phyloP scores from a whole-genome alignment of 257 asterid species.

The Agastache rugosa region DNA sequence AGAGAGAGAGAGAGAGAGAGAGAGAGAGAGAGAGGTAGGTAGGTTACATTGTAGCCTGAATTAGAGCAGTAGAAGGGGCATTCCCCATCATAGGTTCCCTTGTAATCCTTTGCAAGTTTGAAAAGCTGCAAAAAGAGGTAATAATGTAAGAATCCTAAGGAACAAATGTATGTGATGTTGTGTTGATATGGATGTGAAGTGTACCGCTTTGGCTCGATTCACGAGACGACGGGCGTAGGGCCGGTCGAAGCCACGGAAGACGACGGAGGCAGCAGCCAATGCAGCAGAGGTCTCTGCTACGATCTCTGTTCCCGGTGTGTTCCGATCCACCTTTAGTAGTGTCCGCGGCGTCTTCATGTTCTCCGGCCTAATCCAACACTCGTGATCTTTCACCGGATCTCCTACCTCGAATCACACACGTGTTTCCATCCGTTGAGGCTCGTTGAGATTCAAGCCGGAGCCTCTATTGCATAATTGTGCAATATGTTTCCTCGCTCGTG shows the following conservation, averaged over 20 bases:
- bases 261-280: conserved; percentile 72
- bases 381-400: conserved; percentile 75
- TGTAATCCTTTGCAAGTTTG: conserved; percentile 56
- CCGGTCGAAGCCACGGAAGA: conserved; percentile 46
- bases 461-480: not conserved
- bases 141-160: not conserved
- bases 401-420: conserved; percentile 62
- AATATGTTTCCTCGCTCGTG: too few species aligned
- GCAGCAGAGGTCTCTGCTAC: conserved; percentile 87
- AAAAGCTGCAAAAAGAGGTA: conserved; percentile 53
- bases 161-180: not conserved
- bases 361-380: conserved; percentile 82
- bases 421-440: conserved; percentile 11
- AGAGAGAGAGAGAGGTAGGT: not conserved
- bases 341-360: conserved; percentile 74
- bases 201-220: conserved; percentile 43
- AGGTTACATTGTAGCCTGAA: conserved; percentile 78
- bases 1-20: too few species aligned
- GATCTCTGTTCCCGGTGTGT: conserved; percentile 75
- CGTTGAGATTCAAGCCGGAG: not conserved
- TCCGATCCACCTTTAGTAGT: conserved; percentile 56
- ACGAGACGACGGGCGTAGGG: conserved; percentile 53
- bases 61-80: conserved; percentile 93
- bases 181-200: not conserved
- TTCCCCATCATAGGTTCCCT: conserved; percentile 88